Conservation (phyloP, 805 yeast genomes). For the Nakazawaea peltata region DNA sequence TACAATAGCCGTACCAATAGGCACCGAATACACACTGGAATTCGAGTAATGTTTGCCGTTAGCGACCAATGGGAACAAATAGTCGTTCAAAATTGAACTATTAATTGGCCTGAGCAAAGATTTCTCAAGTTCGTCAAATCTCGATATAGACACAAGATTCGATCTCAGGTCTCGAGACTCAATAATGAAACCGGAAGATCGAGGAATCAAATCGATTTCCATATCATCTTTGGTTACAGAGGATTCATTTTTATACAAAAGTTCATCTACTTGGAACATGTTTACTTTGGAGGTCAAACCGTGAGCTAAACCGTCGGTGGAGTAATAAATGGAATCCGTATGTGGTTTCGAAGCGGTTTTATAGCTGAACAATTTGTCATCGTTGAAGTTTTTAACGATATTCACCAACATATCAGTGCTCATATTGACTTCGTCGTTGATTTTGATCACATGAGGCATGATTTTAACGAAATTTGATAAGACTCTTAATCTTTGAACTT, state of each 20-base stretch:
- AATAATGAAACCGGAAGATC: slow-evolving; percentile 18
- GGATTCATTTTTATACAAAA: slow-evolving; percentile 18
- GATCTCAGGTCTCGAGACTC: slow-evolving; percentile 25
- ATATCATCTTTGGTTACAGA: neutral
- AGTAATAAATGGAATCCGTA: slow-evolving; percentile 19
- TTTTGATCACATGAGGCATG: slow-evolving; percentile 23
- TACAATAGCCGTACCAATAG: slow-evolving; percentile 45
- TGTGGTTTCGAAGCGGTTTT: slow-evolving; percentile 9
- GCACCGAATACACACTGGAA: slow-evolving; percentile 27
- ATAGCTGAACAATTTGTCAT: slow-evolving; percentile 14
- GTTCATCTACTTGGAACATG: slow-evolving; percentile 21
- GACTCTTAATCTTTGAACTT: slow-evolving; percentile 22
- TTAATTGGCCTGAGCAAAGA: slow-evolving; percentile 28
- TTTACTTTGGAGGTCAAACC: slow-evolving; percentile 36
- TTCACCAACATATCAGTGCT: slow-evolving; percentile 23
- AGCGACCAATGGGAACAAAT: slow-evolving; percentile 19
- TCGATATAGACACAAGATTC: slow-evolving; percentile 15
- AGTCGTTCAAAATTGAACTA: slow-evolving; percentile 32
- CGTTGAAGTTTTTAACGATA: slow-evolving; percentile 23
- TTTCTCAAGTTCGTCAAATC: slow-evolving; percentile 28
- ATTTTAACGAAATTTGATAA: slow-evolving; percentile 23
- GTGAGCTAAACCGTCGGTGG: slow-evolving; percentile 29
- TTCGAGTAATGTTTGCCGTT: slow-evolving; percentile 25
- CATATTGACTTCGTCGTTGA: slow-evolving; percentile 16
- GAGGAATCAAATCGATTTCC: slow-evolving; percentile 16